A percentile compares a stretch with the other conserved stretches of the same genome.
Conservation (phyloP, 345 rosid species). For the Psidium friedrichsthalianum region DNA sequence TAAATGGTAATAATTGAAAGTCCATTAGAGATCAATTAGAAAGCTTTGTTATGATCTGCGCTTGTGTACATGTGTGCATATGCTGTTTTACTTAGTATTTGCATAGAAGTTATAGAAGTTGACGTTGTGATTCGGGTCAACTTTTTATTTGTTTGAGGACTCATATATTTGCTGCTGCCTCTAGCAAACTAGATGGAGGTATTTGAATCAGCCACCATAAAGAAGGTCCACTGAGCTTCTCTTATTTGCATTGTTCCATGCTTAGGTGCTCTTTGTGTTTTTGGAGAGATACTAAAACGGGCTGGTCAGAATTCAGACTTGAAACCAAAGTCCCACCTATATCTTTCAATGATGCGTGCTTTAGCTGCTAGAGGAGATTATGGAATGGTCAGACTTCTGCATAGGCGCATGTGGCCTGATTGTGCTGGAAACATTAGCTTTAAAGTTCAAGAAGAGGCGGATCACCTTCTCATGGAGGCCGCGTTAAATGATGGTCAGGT, state of each 20-base stretch:
- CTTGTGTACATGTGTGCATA: not conserved
- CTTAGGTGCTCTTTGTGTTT: conserved; percentile 59
- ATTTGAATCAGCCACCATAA: not conserved
- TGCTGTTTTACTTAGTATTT: not conserved
- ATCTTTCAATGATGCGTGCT: conserved; percentile 70
- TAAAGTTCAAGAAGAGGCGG: conserved; percentile 52
- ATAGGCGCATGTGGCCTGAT: conserved; percentile 54
- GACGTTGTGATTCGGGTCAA: not conserved
- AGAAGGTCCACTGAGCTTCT: not conserved
- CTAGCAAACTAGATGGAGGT: not conserved
- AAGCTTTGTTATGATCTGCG: not conserved
- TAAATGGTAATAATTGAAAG: not conserved
- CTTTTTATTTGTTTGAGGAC: not conserved
- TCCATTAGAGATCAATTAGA: not conserved
- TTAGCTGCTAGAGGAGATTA: conserved; percentile 49
- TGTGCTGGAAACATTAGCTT: conserved; percentile 48
- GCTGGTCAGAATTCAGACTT: conserved; percentile 30
- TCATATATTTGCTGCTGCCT: not conserved
- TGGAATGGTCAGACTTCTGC: conserved; percentile 42
- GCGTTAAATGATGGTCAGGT: conserved; percentile 68
- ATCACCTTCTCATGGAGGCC: conserved; percentile 80
- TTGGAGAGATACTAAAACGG: conserved; percentile 64
- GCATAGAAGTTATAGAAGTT: not conserved
- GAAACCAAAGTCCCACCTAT: conserved; percentile 70
- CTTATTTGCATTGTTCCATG: not conserved